Evolutionary conservation across 2,329 filamentous ascomycete genomes (phyloP).

Genomic region (Sarocladium oryzae): DNA sequence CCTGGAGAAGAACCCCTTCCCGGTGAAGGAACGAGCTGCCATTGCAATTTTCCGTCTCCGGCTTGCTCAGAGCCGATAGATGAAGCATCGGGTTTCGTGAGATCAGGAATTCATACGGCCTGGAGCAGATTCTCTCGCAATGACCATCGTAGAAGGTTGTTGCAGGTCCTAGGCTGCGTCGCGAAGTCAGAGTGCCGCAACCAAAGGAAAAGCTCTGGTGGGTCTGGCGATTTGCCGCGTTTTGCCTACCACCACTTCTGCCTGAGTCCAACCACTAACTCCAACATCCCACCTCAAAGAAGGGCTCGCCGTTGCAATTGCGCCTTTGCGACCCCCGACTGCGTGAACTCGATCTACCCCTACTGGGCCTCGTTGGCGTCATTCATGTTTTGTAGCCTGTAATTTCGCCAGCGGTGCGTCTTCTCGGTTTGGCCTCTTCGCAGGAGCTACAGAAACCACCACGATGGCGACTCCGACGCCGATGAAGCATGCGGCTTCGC

Average conservation of each 20-base stretch:
- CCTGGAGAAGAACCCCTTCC: not conserved
- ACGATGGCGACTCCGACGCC: conserved; percentile 45
- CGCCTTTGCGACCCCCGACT: not conserved
- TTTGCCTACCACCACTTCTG: not conserved
- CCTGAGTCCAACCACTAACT: not conserved
- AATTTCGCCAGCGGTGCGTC: not conserved
- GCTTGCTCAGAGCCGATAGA: not conserved
- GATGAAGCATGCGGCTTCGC: conserved; percentile 38
- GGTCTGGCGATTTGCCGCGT: not conserved
- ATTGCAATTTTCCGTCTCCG: not conserved
- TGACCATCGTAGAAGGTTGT: no score
- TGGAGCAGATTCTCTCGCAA: no score
- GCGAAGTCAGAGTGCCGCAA: not conserved
- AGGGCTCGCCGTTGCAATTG: not conserved
- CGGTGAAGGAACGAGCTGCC: not conserved
- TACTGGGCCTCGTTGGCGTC: not conserved
- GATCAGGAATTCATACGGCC: no score
- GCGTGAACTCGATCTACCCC: no score
- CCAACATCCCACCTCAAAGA: not conserved
- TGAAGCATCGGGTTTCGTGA: no score
- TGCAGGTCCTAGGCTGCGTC: no score
- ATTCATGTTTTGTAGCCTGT: not conserved
- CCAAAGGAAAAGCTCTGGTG: not conserved
- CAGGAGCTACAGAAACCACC: conserved; percentile 1
- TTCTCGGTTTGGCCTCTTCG: not conserved